Evolutionary conservation across 1,139 yeast species (phyloP).

Genomic region (Debaryomyces sp.): DNA sequence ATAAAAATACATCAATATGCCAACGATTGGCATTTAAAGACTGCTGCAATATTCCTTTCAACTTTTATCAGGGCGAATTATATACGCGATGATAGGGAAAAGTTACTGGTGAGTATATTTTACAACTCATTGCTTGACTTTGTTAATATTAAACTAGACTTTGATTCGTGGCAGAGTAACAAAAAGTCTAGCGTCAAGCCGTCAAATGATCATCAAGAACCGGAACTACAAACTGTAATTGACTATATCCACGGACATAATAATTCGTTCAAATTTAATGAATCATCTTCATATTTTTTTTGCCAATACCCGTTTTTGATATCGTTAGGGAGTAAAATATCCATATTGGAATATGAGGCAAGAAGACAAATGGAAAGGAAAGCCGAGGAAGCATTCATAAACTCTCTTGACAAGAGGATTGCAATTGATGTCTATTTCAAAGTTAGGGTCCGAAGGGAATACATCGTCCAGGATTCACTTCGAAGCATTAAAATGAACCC

Average conservation of each 20-base stretch:
- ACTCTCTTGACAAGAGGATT: conserved; percentile 63
- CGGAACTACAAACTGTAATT: conserved; percentile 42
- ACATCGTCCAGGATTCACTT: conserved; percentile 75
- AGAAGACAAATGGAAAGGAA: conserved; percentile 79
- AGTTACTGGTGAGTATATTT: conserved; percentile 55
- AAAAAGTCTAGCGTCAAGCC: conserved; percentile 15
- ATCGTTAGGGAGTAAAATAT: conserved; percentile 80
- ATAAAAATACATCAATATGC: conserved; percentile 67
- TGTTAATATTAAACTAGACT: conserved; percentile 75
- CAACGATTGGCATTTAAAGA: conserved; percentile 76
- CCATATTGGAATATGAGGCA: conserved; percentile 81
- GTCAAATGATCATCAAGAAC: conserved; percentile 16
- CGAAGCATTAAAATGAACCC: conserved; percentile 60
- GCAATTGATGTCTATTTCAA: conserved; percentile 69
- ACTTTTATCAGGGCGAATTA: conserved; percentile 58
- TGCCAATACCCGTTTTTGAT: conserved; percentile 85
- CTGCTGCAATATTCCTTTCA: conserved; percentile 63
- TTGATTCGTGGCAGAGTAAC: conserved; percentile 74
- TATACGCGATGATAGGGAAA: conserved; percentile 28
- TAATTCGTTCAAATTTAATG: conserved; percentile 23
- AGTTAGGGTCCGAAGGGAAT: conserved; percentile 66
- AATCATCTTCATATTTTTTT: conserved; percentile 49
- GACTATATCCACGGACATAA: conserved; percentile 50
- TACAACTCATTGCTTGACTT: conserved; percentile 84
- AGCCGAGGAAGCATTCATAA: conserved; percentile 88